Evolutionary conservation across 2,329 filamentous ascomycete genomes (phyloP).

Genomic region (Byssochlamys sp.): DNA sequence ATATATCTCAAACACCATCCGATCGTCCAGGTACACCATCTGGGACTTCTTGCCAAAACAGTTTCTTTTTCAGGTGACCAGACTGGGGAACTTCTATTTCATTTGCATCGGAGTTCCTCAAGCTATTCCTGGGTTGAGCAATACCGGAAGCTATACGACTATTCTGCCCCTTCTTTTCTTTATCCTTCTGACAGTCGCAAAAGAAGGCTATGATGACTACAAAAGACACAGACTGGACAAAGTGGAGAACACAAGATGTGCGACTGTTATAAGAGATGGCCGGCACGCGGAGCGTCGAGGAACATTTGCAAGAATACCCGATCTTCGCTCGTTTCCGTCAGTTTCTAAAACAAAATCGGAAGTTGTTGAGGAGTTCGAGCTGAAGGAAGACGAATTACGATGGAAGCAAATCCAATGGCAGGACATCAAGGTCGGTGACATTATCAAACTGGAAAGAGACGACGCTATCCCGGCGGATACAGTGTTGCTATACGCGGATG

Average conservation of each 20-base stretch:
- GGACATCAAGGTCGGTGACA: conserved; percentile 62
- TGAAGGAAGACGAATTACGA: conserved; percentile 2
- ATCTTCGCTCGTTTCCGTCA: not conserved
- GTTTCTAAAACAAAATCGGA: conserved; percentile 38
- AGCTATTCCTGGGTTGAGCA: conserved; percentile 73
- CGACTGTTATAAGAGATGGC: not conserved
- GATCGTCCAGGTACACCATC: conserved; percentile 69
- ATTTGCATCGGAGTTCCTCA: conserved; percentile 70
- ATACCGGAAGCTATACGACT: conserved; percentile 75
- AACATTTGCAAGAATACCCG: not conserved
- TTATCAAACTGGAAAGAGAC: conserved; percentile 60
- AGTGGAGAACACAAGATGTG: conserved; percentile 54
- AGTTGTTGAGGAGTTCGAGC: conserved; percentile 47
- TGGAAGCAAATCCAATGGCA: conserved; percentile 64
- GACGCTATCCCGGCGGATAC: conserved; percentile 66
- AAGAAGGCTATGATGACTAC: conserved; percentile 78
- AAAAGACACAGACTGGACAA: conserved; percentile 68
- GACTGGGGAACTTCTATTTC: conserved; percentile 84
- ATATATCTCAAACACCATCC: conserved; percentile 67
- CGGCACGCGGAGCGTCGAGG: not conserved
- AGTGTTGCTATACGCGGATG: conserved; percentile 58
- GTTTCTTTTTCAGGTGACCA: conserved; percentile 74
- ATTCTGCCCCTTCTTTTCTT: conserved; percentile 68
- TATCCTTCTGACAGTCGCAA: conserved; percentile 68
- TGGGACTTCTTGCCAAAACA: conserved; percentile 78